Evolutionary conservation across 1,139 yeast species (phyloP).

Genomic region (Meyerozyma guilliermondii): DNA sequence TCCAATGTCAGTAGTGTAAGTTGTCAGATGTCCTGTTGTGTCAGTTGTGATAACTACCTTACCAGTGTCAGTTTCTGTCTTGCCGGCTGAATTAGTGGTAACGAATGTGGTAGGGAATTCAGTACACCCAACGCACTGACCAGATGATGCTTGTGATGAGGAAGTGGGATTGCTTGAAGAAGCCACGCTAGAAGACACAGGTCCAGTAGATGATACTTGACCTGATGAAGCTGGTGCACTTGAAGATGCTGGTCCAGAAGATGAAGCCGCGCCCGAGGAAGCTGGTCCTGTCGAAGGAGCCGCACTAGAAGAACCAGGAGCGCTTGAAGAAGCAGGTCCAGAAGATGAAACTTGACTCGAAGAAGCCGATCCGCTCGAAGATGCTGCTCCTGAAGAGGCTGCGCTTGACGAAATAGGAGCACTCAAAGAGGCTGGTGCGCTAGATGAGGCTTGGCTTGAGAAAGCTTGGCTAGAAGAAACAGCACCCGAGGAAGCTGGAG

Average conservation of each 20-base stretch:
- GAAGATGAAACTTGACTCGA: background rate
- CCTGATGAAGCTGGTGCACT: background rate
- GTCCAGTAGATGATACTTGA: background rate
- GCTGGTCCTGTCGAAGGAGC: background rate
- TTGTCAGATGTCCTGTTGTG: background rate
- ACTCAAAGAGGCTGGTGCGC: constrained; percentile 4
- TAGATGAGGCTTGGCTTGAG: constrained; percentile 2
- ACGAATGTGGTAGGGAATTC: background rate
- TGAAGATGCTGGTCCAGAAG: constrained; percentile 1
- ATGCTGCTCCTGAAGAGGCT: background rate
- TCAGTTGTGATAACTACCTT: background rate
- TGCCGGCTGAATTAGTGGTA: constrained; percentile 3
- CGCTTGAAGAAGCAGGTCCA: constrained; percentile 1
- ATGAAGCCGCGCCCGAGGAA: constrained; percentile 1
- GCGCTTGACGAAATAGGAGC: constrained; percentile 1
- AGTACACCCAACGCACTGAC: constrained; percentile 3
- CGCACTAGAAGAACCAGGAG: background rate
- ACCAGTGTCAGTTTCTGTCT: background rate
- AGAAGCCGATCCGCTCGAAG: background rate
- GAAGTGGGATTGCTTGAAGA: background rate
- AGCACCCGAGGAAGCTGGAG: background rate
- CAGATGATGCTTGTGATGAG: background rate
- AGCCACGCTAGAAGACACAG: background rate
- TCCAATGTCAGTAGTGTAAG: constrained; percentile 1
- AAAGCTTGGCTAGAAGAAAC: background rate